phyloP scores from a whole-genome alignment of 2,329 filamentous ascomycete genomes.

The Neonectria ditissima region DNA sequence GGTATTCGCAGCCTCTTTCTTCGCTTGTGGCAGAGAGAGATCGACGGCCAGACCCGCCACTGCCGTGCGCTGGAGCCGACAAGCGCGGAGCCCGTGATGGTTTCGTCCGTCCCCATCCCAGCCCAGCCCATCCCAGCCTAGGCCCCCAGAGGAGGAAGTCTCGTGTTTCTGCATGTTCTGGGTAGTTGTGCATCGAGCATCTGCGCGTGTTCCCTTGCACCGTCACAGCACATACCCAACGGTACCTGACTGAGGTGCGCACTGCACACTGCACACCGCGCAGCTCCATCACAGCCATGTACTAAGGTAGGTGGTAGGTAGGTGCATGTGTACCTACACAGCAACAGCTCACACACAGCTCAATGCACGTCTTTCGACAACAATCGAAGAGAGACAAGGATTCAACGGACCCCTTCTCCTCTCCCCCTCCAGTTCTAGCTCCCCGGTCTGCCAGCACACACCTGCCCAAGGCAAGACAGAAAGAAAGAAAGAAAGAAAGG shows the following conservation, averaged over 20 bases:
- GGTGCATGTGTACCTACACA: no score
- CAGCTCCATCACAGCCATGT: neutral
- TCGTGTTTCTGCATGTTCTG: conserved; percentile 8
- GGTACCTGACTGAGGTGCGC: conserved; percentile 13
- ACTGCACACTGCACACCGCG: neutral
- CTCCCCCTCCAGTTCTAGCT: conserved; percentile 21
- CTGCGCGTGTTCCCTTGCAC: conserved; percentile 18
- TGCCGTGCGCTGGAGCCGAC: conserved; percentile 39
- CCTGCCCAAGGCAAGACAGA: neutral
- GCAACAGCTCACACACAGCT: neutral
- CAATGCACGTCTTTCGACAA: conserved; percentile 11
- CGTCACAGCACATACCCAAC: conserved; percentile 24
- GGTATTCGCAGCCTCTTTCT: conserved; percentile 12
- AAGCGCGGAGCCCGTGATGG: conserved; percentile 40
- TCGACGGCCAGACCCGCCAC: conserved; percentile 32
- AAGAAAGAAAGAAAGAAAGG: neutral
- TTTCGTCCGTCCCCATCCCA: conserved; percentile 23
- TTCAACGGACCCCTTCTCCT: conserved; percentile 17
- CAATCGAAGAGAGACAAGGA: conserved; percentile 13
- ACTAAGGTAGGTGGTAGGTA: no score
- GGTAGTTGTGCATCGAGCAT: conserved; percentile 11
- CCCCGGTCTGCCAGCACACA: conserved; percentile 15
- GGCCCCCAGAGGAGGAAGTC: neutral
- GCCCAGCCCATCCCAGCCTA: neutral
- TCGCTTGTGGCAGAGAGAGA: conserved; percentile 14